phyloP scores from a whole-genome alignment of 1,284 basidiomycete genomes.

The Quambalaria eucalypti region DNA sequence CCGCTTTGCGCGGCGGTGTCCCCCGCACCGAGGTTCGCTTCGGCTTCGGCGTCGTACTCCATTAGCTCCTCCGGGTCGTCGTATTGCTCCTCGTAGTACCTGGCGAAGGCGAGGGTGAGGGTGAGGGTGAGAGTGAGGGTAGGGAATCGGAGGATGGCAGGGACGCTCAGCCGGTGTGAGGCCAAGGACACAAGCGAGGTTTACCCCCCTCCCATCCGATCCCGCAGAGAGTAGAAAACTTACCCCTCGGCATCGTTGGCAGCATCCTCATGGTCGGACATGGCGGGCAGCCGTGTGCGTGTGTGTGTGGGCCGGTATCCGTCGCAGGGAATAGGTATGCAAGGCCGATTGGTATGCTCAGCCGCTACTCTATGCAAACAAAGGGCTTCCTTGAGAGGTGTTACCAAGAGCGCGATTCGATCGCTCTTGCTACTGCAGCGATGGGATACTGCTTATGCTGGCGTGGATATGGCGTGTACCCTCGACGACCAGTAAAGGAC shows the following conservation, averaged over 20 bases:
- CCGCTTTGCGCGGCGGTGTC: constrained; percentile 20
- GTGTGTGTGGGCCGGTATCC: no score
- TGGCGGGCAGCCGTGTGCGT: no score
- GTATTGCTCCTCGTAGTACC: constrained; percentile 36
- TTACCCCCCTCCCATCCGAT: constrained; percentile 23
- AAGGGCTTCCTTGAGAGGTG: no score
- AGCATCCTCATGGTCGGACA: constrained; percentile 38
- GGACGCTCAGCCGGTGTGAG: constrained; percentile 2
- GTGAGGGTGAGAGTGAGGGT: neutral
- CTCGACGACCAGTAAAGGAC: no score
- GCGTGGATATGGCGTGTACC: no score
- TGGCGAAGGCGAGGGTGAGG: constrained; percentile 2
- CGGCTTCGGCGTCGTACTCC: constrained; percentile 8
- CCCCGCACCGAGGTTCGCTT: constrained; percentile 11
- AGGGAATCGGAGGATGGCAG: neutral
- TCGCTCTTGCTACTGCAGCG: no score
- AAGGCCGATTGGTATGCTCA: no score
- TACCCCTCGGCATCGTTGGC: constrained; percentile 10
- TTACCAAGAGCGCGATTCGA: no score
- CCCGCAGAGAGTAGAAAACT: neutral
- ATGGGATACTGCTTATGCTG: no score
- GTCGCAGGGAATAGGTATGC: no score
- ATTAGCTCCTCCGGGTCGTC: constrained; percentile 15
- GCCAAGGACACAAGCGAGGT: no score
- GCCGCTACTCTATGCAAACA: no score